Percentiles rank a stretch among this genome's conserved stretches.
phyloP scores from a whole-genome alignment of 2,329 filamentous ascomycete genomes.

The Hymenoscyphus infarciens region DNA sequence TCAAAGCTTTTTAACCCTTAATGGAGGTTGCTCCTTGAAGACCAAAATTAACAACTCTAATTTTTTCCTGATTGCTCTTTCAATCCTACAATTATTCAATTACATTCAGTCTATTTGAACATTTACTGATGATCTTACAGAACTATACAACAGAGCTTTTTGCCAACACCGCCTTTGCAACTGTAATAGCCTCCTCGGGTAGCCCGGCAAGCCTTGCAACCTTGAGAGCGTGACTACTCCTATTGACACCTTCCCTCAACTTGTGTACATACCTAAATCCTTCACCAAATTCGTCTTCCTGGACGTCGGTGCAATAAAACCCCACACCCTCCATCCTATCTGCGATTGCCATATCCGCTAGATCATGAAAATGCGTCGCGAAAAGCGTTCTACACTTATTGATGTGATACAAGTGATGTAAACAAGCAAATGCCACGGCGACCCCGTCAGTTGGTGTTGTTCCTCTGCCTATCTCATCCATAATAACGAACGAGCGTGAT shows the following conservation, averaged over 20 bases:
- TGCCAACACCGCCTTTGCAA: slow-evolving; percentile 48
- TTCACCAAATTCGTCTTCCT: slow-evolving; percentile 58
- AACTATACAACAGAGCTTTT: slow-evolving; percentile 34
- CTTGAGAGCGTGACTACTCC: slow-evolving; percentile 85
- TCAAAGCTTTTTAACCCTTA: slow-evolving; percentile 42
- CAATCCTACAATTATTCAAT: slow-evolving; percentile 9
- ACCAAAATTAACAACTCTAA: slow-evolving; percentile 42
- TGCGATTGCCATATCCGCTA: slow-evolving; percentile 70
- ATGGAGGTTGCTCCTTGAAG: slow-evolving; percentile 36
- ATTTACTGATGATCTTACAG: slow-evolving; percentile 53
- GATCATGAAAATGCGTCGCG: slow-evolving; percentile 87
- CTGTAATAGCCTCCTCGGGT: slow-evolving; percentile 65
- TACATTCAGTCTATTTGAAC: slow-evolving; percentile 42
- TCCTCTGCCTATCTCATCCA: slow-evolving; percentile 95
- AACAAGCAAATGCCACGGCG: slow-evolving; percentile 83
- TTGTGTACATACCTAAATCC: slow-evolving; percentile 86
- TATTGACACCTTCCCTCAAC: slow-evolving; percentile 77
- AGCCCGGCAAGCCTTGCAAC: slow-evolving; percentile 86
- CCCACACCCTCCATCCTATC: slow-evolving; percentile 44
- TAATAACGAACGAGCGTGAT: slow-evolving; percentile 82
- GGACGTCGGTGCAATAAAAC: slow-evolving; percentile 81
- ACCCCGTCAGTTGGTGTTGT: slow-evolving; percentile 91
- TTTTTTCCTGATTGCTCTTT: slow-evolving; percentile 39
- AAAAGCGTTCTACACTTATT: slow-evolving; percentile 82
- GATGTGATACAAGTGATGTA: slow-evolving; percentile 75